A percentile compares a stretch with the other conserved stretches of the same genome.
Evolutionary conservation across 805 yeast species (phyloP).

Genomic region (Nakazawaea anatomiae): DNA sequence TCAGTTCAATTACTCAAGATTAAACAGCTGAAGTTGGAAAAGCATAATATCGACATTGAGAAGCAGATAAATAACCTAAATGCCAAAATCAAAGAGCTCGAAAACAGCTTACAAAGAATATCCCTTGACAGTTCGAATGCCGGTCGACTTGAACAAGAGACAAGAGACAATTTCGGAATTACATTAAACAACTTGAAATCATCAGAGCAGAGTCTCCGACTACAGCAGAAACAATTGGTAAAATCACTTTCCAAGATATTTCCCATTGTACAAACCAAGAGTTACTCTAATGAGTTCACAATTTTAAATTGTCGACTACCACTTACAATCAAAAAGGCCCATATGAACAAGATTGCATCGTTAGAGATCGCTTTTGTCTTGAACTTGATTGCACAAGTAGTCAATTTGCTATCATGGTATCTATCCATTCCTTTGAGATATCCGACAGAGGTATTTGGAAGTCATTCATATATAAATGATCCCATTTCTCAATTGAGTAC

Average conservation of each 20-base stretch:
- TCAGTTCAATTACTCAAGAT: slow-evolving; percentile 7
- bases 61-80: background rate
- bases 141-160: background rate
- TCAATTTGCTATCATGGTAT: slow-evolving; percentile 32
- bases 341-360: slow-evolving; percentile 25
- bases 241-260: slow-evolving; percentile 5
- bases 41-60: background rate
- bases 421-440: slow-evolving; percentile 41
- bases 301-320: slow-evolving; percentile 8
- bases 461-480: slow-evolving; percentile 42
- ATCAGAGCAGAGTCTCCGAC: slow-evolving; percentile 1
- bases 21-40: slow-evolving; percentile 5
- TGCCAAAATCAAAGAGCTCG: background rate
- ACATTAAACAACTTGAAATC: slow-evolving; percentile 6
- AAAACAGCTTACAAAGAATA: background rate
- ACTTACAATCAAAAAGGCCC: slow-evolving; percentile 5
- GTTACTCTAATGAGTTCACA: slow-evolving; percentile 9
- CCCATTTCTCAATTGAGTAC: slow-evolving; percentile 36
- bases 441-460: slow-evolving; percentile 42
- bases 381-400: slow-evolving; percentile 39
- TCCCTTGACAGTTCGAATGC: background rate
- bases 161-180: background rate
- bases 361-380: slow-evolving; percentile 41
- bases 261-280: slow-evolving; percentile 9
- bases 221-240: slow-evolving; percentile 2